Evolutionary conservation across 2,329 filamentous ascomycete species (phyloP), one percentile per base, ranked within the genome.

Genomic region (Fonsecaea monophora): DNA sequence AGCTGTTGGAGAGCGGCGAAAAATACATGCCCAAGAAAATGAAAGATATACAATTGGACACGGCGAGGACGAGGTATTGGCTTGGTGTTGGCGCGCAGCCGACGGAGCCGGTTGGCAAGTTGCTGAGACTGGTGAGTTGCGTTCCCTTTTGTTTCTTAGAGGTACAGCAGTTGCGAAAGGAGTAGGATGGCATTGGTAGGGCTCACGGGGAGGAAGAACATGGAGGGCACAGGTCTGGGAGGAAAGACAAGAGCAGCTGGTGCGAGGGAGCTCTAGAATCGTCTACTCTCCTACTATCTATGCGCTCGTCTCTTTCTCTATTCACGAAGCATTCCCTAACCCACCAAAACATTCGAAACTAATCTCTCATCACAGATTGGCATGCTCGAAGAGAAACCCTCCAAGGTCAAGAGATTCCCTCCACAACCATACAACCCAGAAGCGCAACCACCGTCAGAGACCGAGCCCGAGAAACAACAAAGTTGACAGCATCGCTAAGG

Each of bases 71-170:
- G 65, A 90, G 90, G 79, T 99, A 99, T 82, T 99, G 95, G 95
- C 85, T 99, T 40, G 95, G 95, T 77, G 94, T 98, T 3, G 95
- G 95, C 0, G 95, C 95, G 64, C 95, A 99, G 81, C 95, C 95
- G 9, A 94, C 91, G 69, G 92, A 97, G 73, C 89, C 92, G 2
- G 92, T 91, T 40, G 97, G 94, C 94, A 86, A 92, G 77, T 79
- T 98, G 74, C 82, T 99, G 73, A 87, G 86, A 64, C 90, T 97
- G 92, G 92, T 94, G 76, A 70, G 82, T 70, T 12, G 2, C 37
- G n/a, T 25, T 25, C 30, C 35, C n/a, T 13, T 35, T 12, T 9
- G 38, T 59, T 34, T 25, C 25, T 68, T 1, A 6, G 45, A 18
- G 10, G 45, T 21, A 50, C 30, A n/a, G 4, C 53, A 12, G 5